Evolutionary conservation across 31 red algal species (phyloP).

Genomic region (Odonthalia washingtoniensis): DNA sequence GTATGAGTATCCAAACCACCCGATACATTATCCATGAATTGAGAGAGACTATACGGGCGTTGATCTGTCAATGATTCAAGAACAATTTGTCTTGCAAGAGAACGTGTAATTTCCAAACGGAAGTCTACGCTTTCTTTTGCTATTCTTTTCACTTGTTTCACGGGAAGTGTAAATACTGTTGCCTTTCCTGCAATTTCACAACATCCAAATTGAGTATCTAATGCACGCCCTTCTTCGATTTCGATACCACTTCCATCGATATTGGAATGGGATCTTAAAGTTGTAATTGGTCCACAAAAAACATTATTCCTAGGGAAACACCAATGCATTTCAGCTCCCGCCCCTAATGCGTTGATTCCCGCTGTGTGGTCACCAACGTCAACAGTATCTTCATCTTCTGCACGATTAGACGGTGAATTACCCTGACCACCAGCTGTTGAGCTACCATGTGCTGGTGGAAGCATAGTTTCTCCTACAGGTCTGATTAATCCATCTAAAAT

Average conservation of each 20-base stretch:
- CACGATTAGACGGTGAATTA: neutral
- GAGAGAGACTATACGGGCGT: slow-evolving; percentile 73
- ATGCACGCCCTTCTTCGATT: slow-evolving; percentile 56
- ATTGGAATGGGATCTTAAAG: slow-evolving; percentile 40
- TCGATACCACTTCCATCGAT: neutral
- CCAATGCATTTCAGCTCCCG: slow-evolving; percentile 82
- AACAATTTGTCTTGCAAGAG: slow-evolving; percentile 78
- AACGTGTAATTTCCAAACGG: slow-evolving; percentile 70
- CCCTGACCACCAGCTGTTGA: neutral
- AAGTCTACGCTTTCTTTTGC: slow-evolving; percentile 63
- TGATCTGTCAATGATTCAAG: slow-evolving; percentile 81
- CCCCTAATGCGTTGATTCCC: neutral
- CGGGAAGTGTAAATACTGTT: slow-evolving; percentile 76
- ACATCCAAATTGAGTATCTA: slow-evolving; percentile 69
- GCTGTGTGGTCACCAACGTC: neutral
- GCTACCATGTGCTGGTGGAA: slow-evolving; percentile 24
- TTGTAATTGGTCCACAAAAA: slow-evolving; percentile 71
- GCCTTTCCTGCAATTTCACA: slow-evolving; percentile 76
- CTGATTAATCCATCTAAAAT: slow-evolving; percentile 69
- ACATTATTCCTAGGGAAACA: slow-evolving; percentile 72
- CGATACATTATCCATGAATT: slow-evolving; percentile 55
- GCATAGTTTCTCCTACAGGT: slow-evolving; percentile 54
- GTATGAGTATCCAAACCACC: slow-evolving; percentile 41
- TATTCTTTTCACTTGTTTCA: slow-evolving; percentile 57
- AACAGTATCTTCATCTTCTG: neutral